Base-by-base conservation (phyloP, 352 stramenopile species). In the Phytopythium chamaehyphon region DNA sequence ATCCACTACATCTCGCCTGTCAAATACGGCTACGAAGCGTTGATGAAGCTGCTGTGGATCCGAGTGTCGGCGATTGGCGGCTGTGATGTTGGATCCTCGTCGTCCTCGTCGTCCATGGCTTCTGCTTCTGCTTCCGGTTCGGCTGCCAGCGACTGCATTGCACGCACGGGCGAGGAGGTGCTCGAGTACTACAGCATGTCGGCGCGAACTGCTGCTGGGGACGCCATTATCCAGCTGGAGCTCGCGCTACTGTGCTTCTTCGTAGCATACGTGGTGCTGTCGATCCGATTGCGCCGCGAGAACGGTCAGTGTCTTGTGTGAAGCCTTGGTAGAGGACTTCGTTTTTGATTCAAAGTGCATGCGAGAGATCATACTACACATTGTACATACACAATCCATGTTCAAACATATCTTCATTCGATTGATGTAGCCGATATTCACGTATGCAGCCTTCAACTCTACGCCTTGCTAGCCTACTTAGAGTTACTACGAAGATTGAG, bases 1-100 rank as follows among this genome's bases (percentile, higher is more conserved):
- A 51, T 83, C 42, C 64, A 77, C 54, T 83, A 83, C 56, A 71
- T 80, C n/a, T 83, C 72, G 22, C 70, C 70, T 0, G 44, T 83
- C 4, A 79, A 72, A 38, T 72, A 62, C 31, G 59, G 62, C 43
- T 72, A 72, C 42, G 66, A 76, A 21, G 50, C 66, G 0, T 5
- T 72, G 38, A 76, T 72, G 66, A 76, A 76, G 51, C 62, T 76
- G 33, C 64, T 72, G 40, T 76, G 66, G 66, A 56, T 49, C 14
- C 62, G 54, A 5, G 65, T 72, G 22, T 55, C 0, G 7, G 33
- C 66, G 22, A 56, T 76, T 14, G 44, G 44, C 23, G 68, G 66
- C 22, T 55, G 54, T 45, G 55, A 51, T 33, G 28, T 10, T 33
- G 28, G 28, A 5, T 33, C 28, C 28, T 33, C 28, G 28, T 33